Conservation (phyloP, 345 rosid genomes). For the Orychophragmus violaceus region DNA sequence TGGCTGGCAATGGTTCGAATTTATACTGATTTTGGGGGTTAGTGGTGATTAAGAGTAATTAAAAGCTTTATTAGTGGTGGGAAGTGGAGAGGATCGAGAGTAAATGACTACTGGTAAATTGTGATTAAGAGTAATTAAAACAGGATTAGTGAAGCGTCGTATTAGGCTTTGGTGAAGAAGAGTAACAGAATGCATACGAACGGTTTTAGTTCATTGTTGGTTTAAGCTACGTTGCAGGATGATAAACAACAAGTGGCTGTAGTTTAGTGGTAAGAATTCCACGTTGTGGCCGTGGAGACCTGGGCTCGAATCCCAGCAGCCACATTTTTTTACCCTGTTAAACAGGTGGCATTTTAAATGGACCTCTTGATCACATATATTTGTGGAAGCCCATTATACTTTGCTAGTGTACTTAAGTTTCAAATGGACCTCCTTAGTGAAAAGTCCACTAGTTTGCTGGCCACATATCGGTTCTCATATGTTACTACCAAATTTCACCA, state of each 20-base stretch:
- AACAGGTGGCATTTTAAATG: background rate
- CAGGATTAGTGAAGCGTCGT: slow-evolving; percentile 8
- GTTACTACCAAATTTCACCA: too few species aligned
- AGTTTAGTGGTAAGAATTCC: slow-evolving; percentile 80
- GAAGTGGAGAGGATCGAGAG: background rate
- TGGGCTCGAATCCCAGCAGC: slow-evolving; percentile 90
- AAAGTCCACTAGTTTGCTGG: too few species aligned
- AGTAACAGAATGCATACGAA: background rate
- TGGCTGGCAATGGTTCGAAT: background rate
- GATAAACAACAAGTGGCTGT: slow-evolving; percentile 37
- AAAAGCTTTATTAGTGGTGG: slow-evolving; percentile 6
- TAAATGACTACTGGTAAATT: slow-evolving; percentile 1
- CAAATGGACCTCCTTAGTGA: background rate
- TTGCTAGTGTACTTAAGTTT: background rate
- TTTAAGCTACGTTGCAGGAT: background rate
- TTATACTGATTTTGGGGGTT: background rate
- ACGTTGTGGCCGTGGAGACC: slow-evolving; percentile 91
- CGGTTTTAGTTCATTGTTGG: background rate
- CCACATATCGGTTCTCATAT: too few species aligned
- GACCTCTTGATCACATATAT: background rate
- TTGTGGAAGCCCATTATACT: background rate
- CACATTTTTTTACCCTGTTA: slow-evolving; percentile 23
- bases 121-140: slow-evolving; percentile 8
- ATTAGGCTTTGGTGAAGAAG: background rate
- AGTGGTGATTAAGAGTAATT: background rate